Evolutionary conservation across 441 rosid species (phyloP).

Genomic region (Omphalea diandra): DNA sequence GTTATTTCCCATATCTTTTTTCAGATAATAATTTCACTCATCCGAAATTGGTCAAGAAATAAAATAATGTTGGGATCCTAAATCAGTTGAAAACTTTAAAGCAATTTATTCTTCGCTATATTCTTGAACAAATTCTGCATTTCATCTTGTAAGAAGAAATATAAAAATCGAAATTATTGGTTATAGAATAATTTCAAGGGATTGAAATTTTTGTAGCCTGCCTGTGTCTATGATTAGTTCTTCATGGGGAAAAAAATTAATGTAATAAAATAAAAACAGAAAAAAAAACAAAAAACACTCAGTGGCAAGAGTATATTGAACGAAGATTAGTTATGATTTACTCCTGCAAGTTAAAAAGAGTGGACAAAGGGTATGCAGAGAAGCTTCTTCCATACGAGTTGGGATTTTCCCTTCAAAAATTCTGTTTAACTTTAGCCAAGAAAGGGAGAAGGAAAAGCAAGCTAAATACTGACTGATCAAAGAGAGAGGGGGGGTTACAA

Average conservation of each 20-base stretch:
- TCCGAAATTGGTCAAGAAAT: neutral
- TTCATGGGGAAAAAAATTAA: too few species aligned
- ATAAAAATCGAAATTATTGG: neutral
- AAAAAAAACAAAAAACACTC: too few species aligned
- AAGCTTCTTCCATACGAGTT: neutral
- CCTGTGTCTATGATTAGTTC: too few species aligned
- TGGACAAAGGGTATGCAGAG: too few species aligned
- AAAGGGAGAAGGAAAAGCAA: slow-evolving; percentile 12
- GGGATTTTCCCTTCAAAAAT: neutral
- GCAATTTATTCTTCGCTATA: neutral
- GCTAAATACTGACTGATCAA: neutral
- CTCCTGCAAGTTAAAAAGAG: too few species aligned
- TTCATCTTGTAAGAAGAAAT: neutral
- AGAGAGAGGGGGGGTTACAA: neutral
- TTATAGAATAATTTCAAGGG: neutral
- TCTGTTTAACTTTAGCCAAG: neutral
- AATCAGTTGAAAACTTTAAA: neutral
- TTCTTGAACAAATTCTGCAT: neutral
- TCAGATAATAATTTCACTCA: too few species aligned
- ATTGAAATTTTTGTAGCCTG: neutral
- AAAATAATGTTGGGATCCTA: neutral
- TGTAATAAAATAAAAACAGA: too few species aligned
- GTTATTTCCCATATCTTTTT: neutral
- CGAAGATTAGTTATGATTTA: too few species aligned
- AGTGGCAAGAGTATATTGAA: too few species aligned